Evolutionary conservation across 1,284 basidiomycete genomes (phyloP).

Genomic region (Neolentinus lepideus): DNA sequence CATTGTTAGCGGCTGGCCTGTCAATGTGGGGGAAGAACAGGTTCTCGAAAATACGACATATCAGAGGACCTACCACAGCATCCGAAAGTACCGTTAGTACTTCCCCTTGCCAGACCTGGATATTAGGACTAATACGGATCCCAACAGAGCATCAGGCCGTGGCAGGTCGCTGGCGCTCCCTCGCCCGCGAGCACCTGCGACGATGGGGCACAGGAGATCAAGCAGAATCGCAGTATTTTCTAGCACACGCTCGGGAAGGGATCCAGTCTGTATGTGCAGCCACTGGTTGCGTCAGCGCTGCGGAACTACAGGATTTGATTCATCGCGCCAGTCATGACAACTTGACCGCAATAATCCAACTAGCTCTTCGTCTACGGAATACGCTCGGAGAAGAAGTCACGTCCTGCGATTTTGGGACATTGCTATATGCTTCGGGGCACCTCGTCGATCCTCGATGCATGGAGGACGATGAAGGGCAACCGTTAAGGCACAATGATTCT

Average conservation of each 20-base stretch:
- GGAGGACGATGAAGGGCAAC: constrained; percentile 31
- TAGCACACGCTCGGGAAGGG: neutral
- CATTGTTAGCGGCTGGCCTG: constrained; percentile 43
- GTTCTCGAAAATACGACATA: constrained; percentile 26
- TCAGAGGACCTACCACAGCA: constrained; percentile 35
- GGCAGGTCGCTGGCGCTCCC: constrained; percentile 44
- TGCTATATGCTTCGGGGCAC: constrained; percentile 29
- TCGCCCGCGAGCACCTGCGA: constrained; percentile 37
- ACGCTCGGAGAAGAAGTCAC: constrained; percentile 45
- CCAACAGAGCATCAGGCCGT: constrained; percentile 40
- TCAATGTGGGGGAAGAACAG: constrained; percentile 31
- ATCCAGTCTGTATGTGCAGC: neutral
- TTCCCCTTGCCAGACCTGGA: neutral
- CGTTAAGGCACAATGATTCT: constrained; percentile 5
- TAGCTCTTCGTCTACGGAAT: constrained; percentile 37
- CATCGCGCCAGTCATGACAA: constrained; percentile 22
- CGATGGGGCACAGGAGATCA: constrained; percentile 16
- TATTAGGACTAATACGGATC: constrained; percentile 5
- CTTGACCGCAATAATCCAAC: constrained; percentile 32
- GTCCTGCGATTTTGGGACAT: constrained; percentile 38
- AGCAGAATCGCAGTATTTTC: neutral
- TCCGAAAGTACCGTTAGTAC: constrained; percentile 35
- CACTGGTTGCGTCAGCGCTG: neutral
- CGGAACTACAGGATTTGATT: constrained; percentile 9
- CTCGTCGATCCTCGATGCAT: constrained; percentile 33